Conservation (phyloP, 148 eudicot genomes). For the Rhododendron griersonianum region DNA sequence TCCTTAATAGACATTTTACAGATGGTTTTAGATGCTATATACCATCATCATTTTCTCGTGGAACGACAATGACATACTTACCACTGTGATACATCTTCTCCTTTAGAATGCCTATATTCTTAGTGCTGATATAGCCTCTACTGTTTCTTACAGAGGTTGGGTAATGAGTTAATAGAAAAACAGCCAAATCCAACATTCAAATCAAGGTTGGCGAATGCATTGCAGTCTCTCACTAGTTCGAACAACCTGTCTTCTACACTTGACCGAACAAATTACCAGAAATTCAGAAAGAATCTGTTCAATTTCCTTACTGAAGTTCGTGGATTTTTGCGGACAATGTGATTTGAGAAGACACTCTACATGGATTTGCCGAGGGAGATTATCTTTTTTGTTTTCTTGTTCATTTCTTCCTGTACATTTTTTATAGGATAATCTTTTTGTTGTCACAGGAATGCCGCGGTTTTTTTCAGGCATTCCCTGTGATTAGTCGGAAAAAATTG, state of each 20-base stretch:
- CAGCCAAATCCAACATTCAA: conserved; percentile 54
- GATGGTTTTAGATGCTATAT: neutral
- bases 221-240: conserved; percentile 65
- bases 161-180: conserved; percentile 73
- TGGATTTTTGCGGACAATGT: conserved; percentile 79
- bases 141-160: conserved; percentile 47
- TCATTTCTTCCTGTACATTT: neutral
- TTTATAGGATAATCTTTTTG: neutral
- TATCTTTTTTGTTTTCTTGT: neutral
- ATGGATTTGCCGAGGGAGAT: neutral
- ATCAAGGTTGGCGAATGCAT: conserved; percentile 68
- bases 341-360: conserved; percentile 17
- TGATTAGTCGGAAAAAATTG: neutral
- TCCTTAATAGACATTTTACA: neutral
- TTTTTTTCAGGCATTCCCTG: conserved; percentile 2
- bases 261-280: conserved; percentile 77
- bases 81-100: neutral
- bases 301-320: conserved; percentile 79
- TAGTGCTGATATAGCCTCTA: neutral
- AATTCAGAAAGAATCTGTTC: conserved; percentile 81
- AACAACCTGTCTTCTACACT: conserved; percentile 64
- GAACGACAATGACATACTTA: neutral
- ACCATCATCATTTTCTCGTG: neutral
- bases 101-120: neutral
- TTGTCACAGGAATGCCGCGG: neutral